A percentile compares a stretch with the other conserved stretches of the same genome.
phyloP scores from a whole-genome alignment of 2,329 filamentous ascomycete species.

The Microsporum ferrugineum region DNA sequence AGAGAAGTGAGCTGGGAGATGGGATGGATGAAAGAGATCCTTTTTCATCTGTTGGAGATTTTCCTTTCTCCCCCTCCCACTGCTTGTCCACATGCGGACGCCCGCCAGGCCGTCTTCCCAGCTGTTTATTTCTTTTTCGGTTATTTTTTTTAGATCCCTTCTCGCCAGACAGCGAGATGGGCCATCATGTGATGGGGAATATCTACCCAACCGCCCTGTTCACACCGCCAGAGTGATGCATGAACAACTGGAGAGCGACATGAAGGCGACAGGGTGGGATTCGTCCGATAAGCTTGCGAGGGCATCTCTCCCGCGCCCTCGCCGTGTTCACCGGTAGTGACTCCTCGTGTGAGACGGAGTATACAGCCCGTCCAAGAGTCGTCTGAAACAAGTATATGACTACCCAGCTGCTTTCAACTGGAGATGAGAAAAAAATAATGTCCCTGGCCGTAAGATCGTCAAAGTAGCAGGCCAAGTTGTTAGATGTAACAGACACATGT shows the following conservation, averaged over 20 bases:
- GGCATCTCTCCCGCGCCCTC: not conserved
- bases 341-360: not conserved
- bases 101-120: not conserved
- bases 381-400: not conserved
- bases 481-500: not conserved
- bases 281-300: not conserved
- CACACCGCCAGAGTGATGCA: slow-evolving; percentile 3
- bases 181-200: not conserved
- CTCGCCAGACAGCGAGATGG: not conserved
- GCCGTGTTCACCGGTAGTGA: not conserved
- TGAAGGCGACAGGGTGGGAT: not conserved
- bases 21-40: not conserved
- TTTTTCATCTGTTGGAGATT: not conserved
- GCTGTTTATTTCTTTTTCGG: not conserved
- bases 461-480: not conserved
- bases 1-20: not conserved
- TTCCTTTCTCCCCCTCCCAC: not conserved
- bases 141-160: not conserved
- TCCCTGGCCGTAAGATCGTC: not conserved
- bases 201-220: not conserved
- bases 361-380: not conserved
- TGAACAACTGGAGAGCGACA: not conserved
- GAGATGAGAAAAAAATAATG: not conserved
- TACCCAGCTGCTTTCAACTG: not conserved
- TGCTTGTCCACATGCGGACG: not conserved